phyloP scores from a whole-genome alignment of 2,329 filamentous ascomycete genomes.

The Aureobasidium uvarum region DNA sequence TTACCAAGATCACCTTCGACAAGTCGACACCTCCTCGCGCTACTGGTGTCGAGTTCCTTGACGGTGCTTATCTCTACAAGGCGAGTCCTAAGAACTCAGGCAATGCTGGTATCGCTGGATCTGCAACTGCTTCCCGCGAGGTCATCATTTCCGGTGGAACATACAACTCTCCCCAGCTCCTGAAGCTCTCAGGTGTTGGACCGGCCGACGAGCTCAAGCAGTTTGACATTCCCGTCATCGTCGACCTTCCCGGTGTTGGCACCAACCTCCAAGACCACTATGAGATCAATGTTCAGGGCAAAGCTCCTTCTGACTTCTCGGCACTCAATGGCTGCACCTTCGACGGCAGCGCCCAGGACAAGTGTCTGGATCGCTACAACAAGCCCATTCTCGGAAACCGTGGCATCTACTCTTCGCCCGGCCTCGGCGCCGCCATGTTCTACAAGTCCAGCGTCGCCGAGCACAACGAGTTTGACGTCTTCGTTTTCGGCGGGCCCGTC shows the following conservation, averaged over 20 bases:
- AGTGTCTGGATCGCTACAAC: conserved; percentile 37
- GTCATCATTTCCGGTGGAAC: conserved; percentile 53
- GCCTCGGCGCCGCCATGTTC: conserved; percentile 53
- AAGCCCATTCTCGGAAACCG: not conserved
- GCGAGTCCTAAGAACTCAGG: conserved; percentile 35
- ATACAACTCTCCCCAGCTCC: conserved; percentile 63
- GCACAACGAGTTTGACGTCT: conserved; percentile 44
- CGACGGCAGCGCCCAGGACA: conserved; percentile 45
- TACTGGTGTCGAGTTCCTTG: conserved; percentile 46
- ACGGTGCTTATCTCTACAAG: conserved; percentile 42
- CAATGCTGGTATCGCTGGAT: conserved; percentile 1
- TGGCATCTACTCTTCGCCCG: conserved; percentile 51
- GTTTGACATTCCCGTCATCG: conserved; percentile 54
- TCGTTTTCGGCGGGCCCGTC: conserved; percentile 56
- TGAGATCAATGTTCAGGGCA: conserved; percentile 54
- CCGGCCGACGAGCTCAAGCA: conserved; percentile 53
- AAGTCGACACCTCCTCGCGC: conserved; percentile 52
- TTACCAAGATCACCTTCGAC: conserved; percentile 65
- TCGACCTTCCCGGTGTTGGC: conserved; percentile 62
- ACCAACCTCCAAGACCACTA: conserved; percentile 64
- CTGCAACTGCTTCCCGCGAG: conserved; percentile 45
- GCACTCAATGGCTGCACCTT: conserved; percentile 40
- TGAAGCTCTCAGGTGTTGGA: conserved; percentile 64
- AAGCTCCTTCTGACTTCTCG: conserved; percentile 39
- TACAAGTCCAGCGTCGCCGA: conserved; percentile 44